These are phyloP conservation scores for Mucor lusitanicus DNA, from an alignment of 371 early-diverging fungal species.

Conservation along the genomic window DNA sequence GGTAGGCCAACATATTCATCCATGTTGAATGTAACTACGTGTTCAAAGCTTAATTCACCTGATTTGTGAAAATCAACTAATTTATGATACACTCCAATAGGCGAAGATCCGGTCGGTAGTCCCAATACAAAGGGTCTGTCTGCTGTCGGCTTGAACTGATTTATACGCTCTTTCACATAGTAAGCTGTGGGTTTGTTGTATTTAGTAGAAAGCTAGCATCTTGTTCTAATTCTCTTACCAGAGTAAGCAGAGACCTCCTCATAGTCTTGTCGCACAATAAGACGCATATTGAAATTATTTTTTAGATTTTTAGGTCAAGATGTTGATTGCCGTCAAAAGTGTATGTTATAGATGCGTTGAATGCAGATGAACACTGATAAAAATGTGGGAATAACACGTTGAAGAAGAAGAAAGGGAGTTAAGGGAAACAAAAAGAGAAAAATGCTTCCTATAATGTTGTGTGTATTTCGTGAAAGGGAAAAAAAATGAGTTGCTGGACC, in stretches of 20 bases:
- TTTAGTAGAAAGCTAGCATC: neutral
- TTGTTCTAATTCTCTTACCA: constrained; percentile 24
- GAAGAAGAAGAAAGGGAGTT: neutral
- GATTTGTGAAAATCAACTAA: constrained; percentile 55
- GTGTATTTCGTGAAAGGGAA: neutral
- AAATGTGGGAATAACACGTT: neutral
- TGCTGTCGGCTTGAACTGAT: constrained; percentile 59
- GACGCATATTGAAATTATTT: constrained; percentile 48
- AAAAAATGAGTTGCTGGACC: constrained; percentile 7
- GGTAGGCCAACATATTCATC: constrained; percentile 64
- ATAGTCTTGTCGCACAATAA: constrained; percentile 66
- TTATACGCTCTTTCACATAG: constrained; percentile 64
- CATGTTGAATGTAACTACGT: constrained; percentile 63
- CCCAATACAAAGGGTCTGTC: constrained; percentile 66
- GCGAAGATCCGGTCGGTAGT: constrained; percentile 67
- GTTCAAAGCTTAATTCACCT: constrained; percentile 53
- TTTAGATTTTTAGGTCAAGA: neutral
- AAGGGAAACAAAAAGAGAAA: neutral
- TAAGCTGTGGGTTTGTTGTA: constrained; percentile 33
- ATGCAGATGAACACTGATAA: neutral
- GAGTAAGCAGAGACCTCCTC: constrained; percentile 61
- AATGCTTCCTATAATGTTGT: neutral
- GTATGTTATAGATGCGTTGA: neutral
- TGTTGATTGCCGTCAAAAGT: neutral
- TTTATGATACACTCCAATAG: constrained; percentile 61